Base-by-base conservation (phyloP, 2,329 filamentous ascomycete genomes). In the Metarhizium sp. region DNA sequence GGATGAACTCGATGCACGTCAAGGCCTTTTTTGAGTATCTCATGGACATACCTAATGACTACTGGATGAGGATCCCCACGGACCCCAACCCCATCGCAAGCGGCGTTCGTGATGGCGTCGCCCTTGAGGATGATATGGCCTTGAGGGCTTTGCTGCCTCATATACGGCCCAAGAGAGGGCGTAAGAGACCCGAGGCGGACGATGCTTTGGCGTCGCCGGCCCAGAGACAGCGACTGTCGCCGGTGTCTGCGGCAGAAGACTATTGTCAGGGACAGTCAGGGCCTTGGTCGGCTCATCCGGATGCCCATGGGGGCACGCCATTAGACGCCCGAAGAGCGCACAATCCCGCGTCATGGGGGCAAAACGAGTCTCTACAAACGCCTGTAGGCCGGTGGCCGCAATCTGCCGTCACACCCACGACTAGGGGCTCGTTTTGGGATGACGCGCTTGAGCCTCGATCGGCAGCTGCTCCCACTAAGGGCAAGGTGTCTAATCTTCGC, bases 1-100 rank as follows among this genome's bases (percentile, higher is more conserved):
- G 92, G 92, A 94, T 96, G 89, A 90, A 90, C 67, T 92, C 91
- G 5, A 92, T 95, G 87, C 92, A 96, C 68, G 84, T 96, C 53
- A 90, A 95, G 75, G 88, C 90, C 11, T 96, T 96, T 68, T 96
- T 96, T 65, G 90, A 95, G 67, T 96, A 90, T 67, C 81, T 95
- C 20, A 78, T 92, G 59, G 83, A 84, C 51, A 90, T 90, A 60
- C 75, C 81, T 30, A 90, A 95, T 69, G 73, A 82, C 0, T 96
- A 96, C 69, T 95, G 87, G 75, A 85, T 81, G 16, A 81, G 90
- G 40, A 79, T 95, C 29, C 91, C 91, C 0, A 74, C 78, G 6
- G 77, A 80, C 14, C 75, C 80, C 34, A 80, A 85, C 54, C 82
- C 86, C 2, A 76, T 86, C 40, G 79, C 80, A 30, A 78, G 85